Evolutionary conservation across 495 filamentous ascomycete species (phyloP), one percentile per base, ranked within the genome.

Genomic region (Echria macrotheca): DNA sequence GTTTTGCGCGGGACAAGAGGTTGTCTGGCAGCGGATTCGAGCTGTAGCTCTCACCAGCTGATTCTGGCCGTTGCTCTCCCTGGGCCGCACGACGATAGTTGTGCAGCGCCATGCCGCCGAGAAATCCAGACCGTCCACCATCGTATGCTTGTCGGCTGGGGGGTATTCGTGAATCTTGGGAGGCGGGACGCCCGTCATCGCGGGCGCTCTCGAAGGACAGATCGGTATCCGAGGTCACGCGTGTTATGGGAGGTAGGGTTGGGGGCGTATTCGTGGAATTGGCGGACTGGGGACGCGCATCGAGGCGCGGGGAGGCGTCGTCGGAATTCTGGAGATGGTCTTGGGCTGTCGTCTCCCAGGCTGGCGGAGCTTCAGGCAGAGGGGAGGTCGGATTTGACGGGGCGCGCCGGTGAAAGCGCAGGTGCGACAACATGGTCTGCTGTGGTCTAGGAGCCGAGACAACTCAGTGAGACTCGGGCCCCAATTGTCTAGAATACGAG

Each of bases 321-420:
- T 64, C 58, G 3, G 63, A 57, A 24, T 60, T 56, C 26, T 64
- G 64, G 32, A 63, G 57, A 14, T 71, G 64, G 33, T 64, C 68
- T 52, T 64, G 60, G 11, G 66, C 50, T 6, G 63, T 48, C 37
- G 64, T 31, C 38, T 72, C 68, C 64, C 64, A 69, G 19, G 65
- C 49, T 31, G 53, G 53, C 26, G 54, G 53, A 41, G 64, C 69
- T 28, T 73, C 72, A 42, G 69, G 66, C n/a, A 68, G 56, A 18
- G 76, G 73, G 21, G 75, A 77, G 4, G 73, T 62, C 39, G 76
- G 73, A 53, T 68, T 76, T 31, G 76, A 78, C 51, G 75, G 71
- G 10, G 64, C 72, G 38, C 75, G 73, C 58, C 71, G 70, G 25
- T 75, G 74, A 49, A 77, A 76, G 54, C 75, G 74, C 18, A 78